Evolutionary conservation across 2,329 filamentous ascomycete species (phyloP).

Genomic region (Colletotrichum karsti): DNA sequence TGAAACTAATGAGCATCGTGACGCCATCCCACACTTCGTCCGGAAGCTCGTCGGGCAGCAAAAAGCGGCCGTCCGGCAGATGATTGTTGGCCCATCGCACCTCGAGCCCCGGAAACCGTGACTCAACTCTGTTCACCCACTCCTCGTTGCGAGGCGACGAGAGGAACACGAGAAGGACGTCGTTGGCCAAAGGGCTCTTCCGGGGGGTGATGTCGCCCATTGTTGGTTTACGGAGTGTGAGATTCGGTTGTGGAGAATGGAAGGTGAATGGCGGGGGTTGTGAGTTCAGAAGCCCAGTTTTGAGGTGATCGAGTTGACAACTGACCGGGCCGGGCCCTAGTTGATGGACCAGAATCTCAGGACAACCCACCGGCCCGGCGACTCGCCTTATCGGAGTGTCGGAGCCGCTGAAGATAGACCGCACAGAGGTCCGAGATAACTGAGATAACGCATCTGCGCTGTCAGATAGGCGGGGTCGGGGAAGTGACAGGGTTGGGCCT

Average conservation of each 20-base stretch:
- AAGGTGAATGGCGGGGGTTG: background rate
- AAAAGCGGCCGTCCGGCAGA: slow-evolving; percentile 28
- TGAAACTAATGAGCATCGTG: slow-evolving; percentile 46
- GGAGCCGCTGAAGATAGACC: background rate
- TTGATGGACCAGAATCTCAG: background rate
- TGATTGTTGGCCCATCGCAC: slow-evolving; percentile 42
- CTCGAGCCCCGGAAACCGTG: slow-evolving; percentile 46
- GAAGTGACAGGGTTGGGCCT: background rate
- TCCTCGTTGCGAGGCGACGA: slow-evolving; percentile 37
- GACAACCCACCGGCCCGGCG: background rate
- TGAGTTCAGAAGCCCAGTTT: background rate
- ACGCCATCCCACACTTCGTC: slow-evolving; percentile 46
- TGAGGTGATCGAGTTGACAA: background rate
- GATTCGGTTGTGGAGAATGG: background rate
- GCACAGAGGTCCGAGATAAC: background rate
- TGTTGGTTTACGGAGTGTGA: background rate
- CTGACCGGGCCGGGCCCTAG: background rate
- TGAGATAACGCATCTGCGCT: background rate
- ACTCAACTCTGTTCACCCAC: slow-evolving; percentile 44
- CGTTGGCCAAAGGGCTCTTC: slow-evolving; percentile 38
- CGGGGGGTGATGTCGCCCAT: slow-evolving; percentile 9
- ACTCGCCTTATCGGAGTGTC: background rate
- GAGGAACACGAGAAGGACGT: slow-evolving; percentile 49
- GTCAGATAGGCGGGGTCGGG: background rate
- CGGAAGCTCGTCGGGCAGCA: slow-evolving; percentile 36